phyloP scores from a whole-genome alignment of 805 yeast genomes.

The Cyberlindnera subsufficiens region DNA sequence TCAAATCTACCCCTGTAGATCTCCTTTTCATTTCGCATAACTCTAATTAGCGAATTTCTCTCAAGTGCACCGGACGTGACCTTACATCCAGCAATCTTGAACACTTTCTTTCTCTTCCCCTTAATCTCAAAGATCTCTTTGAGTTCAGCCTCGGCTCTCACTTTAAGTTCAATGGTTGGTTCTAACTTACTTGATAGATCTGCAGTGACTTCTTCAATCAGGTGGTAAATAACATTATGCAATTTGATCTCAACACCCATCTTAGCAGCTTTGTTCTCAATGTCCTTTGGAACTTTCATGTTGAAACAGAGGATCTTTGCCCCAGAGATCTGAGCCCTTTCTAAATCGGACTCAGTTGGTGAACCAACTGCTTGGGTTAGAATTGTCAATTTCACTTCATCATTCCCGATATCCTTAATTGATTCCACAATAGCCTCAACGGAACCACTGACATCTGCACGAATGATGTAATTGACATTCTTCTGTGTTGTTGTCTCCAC shows the following conservation, averaged over 20 bases:
- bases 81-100: conserved; percentile 83
- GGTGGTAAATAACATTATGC: conserved; percentile 79
- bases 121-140: conserved; percentile 69
- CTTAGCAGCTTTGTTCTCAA: conserved; percentile 47
- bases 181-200: conserved; percentile 53
- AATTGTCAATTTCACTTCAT: conserved; percentile 68
- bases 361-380: conserved; percentile 74
- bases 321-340: conserved; percentile 60
- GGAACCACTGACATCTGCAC: conserved; percentile 92
- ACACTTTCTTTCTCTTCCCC: conserved; percentile 44
- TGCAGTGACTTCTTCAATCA: conserved; percentile 77
- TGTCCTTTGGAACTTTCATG: conserved; percentile 57
- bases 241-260: conserved; percentile 52
- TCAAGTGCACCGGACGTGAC: conserved; percentile 64
- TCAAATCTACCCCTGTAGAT: conserved; percentile 57
- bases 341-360: conserved; percentile 61
- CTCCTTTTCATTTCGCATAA: conserved; percentile 44
- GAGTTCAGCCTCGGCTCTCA: conserved; percentile 60
- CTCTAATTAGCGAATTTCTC: conserved; percentile 51
- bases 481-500: conserved; percentile 20
- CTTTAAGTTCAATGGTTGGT: conserved; percentile 62
- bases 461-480: conserved; percentile 60
- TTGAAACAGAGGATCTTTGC: conserved; percentile 81
- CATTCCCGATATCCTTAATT: conserved; percentile 77
- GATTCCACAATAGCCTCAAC: conserved; percentile 89